Conservation (phyloP, 306 rosid genomes). For the Cicer pinnatifidum region DNA sequence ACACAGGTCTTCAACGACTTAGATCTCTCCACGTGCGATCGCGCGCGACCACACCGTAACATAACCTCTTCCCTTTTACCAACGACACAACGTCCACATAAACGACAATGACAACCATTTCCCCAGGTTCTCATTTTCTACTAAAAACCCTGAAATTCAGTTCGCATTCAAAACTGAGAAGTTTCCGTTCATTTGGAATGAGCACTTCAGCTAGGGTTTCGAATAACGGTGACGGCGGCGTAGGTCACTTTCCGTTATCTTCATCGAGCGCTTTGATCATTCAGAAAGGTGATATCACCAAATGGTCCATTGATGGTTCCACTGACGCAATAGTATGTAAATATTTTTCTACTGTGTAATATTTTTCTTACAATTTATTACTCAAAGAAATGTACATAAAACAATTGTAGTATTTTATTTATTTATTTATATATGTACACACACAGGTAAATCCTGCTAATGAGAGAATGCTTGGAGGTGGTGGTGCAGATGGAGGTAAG, state of each 20-base stretch:
- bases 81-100: not conserved
- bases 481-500: slow-evolving; percentile 94
- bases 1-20: not conserved
- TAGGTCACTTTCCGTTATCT: slow-evolving; percentile 67
- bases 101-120: slow-evolving; percentile 1
- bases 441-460: slow-evolving; percentile 92
- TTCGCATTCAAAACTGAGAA: slow-evolving; percentile 35
- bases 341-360: not conserved
- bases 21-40: slow-evolving; percentile 19
- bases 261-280: slow-evolving; percentile 61
- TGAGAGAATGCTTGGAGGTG: slow-evolving; percentile 93
- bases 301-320: slow-evolving; percentile 77
- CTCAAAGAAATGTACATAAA: not conserved
- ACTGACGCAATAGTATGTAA: slow-evolving; percentile 78
- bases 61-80: not conserved
- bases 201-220: slow-evolving; percentile 47
- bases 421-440: not conserved
- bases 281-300: slow-evolving; percentile 85
- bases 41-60: not conserved
- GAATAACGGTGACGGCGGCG: slow-evolving; percentile 48
- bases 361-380: not conserved
- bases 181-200: slow-evolving; percentile 37
- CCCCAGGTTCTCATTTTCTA: slow-evolving; percentile 16
- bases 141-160: not conserved
- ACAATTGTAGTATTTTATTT: not conserved